A percentile compares a stretch with the other conserved stretches of the same genome.
phyloP scores from a whole-genome alignment of 2,329 filamentous ascomycete species.

The Aspergillus sp. region DNA sequence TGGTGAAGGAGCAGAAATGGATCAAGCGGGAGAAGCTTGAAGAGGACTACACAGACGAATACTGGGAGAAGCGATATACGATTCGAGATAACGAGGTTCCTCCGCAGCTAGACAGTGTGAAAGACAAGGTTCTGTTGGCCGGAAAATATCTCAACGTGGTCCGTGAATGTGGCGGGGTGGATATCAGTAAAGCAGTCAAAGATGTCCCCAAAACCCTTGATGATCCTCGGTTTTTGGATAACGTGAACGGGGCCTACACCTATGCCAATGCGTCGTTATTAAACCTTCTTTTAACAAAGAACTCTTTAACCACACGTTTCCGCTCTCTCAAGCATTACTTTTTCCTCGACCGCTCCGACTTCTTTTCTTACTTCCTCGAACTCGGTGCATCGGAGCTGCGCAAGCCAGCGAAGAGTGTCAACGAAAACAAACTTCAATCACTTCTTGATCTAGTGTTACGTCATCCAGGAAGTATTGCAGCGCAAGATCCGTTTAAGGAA shows the following conservation, averaged over 20 bases:
- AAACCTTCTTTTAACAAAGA: slow-evolving; percentile 84
- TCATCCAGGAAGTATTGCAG: slow-evolving; percentile 92
- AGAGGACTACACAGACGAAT: slow-evolving; percentile 97
- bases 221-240: slow-evolving; percentile 86
- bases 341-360: slow-evolving; percentile 95
- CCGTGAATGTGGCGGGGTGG: slow-evolving; percentile 91
- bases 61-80: slow-evolving; percentile 97
- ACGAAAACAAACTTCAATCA: slow-evolving; percentile 88
- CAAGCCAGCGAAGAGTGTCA: slow-evolving; percentile 83
- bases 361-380: slow-evolving; percentile 97
- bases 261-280: slow-evolving; percentile 93
- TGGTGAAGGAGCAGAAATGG: slow-evolving; percentile 93
- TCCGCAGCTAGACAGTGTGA: slow-evolving; percentile 83
- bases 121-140: slow-evolving; percentile 89
- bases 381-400: slow-evolving; percentile 83
- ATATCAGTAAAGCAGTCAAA: slow-evolving; percentile 80
- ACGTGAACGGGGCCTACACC: slow-evolving; percentile 91
- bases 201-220: slow-evolving; percentile 92
- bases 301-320: slow-evolving; percentile 80
- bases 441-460: slow-evolving; percentile 91
- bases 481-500: slow-evolving; percentile 94
- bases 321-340: slow-evolving; percentile 97
- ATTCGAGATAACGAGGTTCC: slow-evolving; percentile 87
- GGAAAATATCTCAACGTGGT: slow-evolving; percentile 98
- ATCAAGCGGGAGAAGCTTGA: slow-evolving; percentile 87